A percentile compares a stretch with the other conserved stretches of the same genome.
These are phyloP conservation scores for Tuber microsphaerosporum DNA, from an alignment of 495 filamentous ascomycete species.

Conservation along the genomic window DNA sequence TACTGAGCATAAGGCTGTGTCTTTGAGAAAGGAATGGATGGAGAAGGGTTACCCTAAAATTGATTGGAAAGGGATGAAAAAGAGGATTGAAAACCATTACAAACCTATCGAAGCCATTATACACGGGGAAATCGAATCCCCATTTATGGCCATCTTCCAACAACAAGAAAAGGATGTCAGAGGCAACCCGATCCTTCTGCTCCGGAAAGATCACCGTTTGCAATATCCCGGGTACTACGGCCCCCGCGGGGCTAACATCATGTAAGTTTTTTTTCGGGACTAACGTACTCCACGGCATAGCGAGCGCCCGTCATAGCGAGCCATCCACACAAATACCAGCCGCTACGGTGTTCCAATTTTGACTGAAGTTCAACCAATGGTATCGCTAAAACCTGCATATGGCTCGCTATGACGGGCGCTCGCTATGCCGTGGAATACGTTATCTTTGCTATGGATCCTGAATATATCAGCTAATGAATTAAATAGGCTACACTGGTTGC, in stretches of 20 bases:
- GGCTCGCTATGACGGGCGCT: too few species aligned
- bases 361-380: too few species aligned
- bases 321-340: too few species aligned
- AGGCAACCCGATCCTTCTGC: slow-evolving; percentile 44
- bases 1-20: slow-evolving; percentile 55
- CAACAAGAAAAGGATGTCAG: slow-evolving; percentile 52
- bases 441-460: not conserved
- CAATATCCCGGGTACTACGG: slow-evolving; percentile 81
- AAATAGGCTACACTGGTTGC: not conserved
- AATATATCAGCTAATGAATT: not conserved
- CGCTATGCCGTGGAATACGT: too few species aligned
- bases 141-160: slow-evolving; percentile 57
- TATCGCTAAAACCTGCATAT: too few species aligned
- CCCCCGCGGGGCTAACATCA: slow-evolving; percentile 59
- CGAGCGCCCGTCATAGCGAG: too few species aligned
- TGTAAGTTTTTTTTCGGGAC: slow-evolving; percentile 46
- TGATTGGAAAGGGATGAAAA: slow-evolving; percentile 62
- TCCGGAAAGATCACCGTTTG: slow-evolving; percentile 31
- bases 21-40: slow-evolving; percentile 57
- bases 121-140: slow-evolving; percentile 50
- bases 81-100: slow-evolving; percentile 56
- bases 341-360: too few species aligned
- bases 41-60: slow-evolving; percentile 67
- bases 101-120: slow-evolving; percentile 54
- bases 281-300: too few species aligned